Evolutionary conservation across 2,329 filamentous ascomycete genomes (phyloP).

Genomic region (Hypoxylon sp.): DNA sequence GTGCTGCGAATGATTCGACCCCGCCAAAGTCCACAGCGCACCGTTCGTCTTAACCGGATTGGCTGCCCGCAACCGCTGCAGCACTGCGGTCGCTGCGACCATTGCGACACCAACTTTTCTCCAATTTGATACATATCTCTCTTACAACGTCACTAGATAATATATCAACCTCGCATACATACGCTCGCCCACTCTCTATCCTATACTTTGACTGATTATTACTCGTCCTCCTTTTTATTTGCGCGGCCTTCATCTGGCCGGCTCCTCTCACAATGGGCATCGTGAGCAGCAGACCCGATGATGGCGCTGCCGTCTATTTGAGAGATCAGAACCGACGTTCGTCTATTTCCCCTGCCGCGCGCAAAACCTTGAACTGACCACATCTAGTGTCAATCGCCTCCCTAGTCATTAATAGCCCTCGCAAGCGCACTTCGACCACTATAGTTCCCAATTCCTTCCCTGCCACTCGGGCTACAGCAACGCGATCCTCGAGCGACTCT

Average conservation of each 20-base stretch:
- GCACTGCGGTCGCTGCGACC: slow-evolving; percentile 43
- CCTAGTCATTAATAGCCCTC: slow-evolving; percentile 83
- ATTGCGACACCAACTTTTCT: slow-evolving; percentile 47
- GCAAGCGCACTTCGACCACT: slow-evolving; percentile 80
- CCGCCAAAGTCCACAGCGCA: slow-evolving; percentile 41
- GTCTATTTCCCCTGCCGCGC: slow-evolving; percentile 55
- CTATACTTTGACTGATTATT: slow-evolving; percentile 30
- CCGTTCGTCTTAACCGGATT: slow-evolving; percentile 39
- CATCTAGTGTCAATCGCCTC: slow-evolving; percentile 85
- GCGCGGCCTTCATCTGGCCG: slow-evolving; percentile 49
- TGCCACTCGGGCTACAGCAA: slow-evolving; percentile 80
- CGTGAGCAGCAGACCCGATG: slow-evolving; percentile 89
- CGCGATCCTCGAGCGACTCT: slow-evolving; percentile 79
- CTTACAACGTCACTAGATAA: slow-evolving; percentile 45
- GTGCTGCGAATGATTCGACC: slow-evolving; percentile 33
- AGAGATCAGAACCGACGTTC: slow-evolving; percentile 93
- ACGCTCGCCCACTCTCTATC: slow-evolving; percentile 21
- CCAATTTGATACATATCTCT: slow-evolving; percentile 47
- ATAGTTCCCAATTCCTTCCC: slow-evolving; percentile 90
- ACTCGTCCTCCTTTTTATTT: slow-evolving; percentile 24
- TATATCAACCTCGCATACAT: slow-evolving; percentile 38
- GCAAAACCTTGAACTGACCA: slow-evolving; percentile 45
- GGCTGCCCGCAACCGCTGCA: slow-evolving; percentile 43
- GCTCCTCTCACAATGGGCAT: slow-evolving; percentile 80
- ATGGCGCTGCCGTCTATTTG: slow-evolving; percentile 83